Evolutionary conservation across 805 yeast species (phyloP).

Genomic region (Cyberlindnera mycetangii): DNA sequence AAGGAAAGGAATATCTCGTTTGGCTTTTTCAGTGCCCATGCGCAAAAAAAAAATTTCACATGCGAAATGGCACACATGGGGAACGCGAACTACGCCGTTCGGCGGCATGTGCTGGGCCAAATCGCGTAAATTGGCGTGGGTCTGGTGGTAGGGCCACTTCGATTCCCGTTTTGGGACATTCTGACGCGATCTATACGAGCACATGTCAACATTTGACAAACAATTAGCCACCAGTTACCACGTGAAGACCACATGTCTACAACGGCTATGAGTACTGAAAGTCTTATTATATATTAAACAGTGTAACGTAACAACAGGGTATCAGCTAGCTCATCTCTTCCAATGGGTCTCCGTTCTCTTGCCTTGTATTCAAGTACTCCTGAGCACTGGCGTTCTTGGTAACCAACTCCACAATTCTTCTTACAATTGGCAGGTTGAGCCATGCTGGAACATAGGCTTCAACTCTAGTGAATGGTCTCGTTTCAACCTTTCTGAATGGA

Average conservation of each 20-base stretch:
- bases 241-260: background rate
- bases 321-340: conserved; percentile 3
- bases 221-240: background rate
- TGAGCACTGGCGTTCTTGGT: conserved; percentile 78
- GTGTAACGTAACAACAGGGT: background rate
- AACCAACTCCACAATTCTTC: conserved; percentile 84
- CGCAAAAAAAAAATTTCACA: conserved; percentile 9
- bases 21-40: conserved; percentile 6
- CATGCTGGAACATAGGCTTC: conserved; percentile 95
- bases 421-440: conserved; percentile 83
- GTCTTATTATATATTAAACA: background rate
- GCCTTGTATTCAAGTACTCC: conserved; percentile 37
- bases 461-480: conserved; percentile 75
- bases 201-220: background rate
- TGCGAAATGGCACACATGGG: conserved; percentile 6
- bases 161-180: background rate
- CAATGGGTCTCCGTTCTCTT: conserved; percentile 20
- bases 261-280: background rate
- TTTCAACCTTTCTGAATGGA: conserved; percentile 72
- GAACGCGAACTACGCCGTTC: background rate
- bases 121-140: background rate
- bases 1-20: conserved; percentile 3
- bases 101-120: background rate
- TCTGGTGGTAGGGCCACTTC: background rate
- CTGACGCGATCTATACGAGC: background rate